Base-by-base conservation (phyloP, 2,329 filamentous ascomycete species). In the Plectosphaerella sp. region DNA sequence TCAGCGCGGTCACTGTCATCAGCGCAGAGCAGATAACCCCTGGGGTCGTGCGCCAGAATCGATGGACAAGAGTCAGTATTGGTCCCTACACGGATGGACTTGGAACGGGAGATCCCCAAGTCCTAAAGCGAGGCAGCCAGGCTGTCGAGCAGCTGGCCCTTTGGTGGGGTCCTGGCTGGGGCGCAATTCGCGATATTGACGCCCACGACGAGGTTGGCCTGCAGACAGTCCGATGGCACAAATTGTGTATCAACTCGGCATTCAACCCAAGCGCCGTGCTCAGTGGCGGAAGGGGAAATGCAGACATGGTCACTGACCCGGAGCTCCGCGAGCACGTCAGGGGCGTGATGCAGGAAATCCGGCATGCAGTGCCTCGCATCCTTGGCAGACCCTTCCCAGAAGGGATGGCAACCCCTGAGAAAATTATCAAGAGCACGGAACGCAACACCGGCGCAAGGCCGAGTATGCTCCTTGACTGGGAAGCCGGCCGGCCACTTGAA, bases 211-310 rank as follows among this genome's bases (percentile, higher is more conserved):
- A 88, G 65, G 71, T 83, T 33, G 85, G 83, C 54, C 72, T 90
- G 45, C 87, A 90, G 67, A 78, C 83, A 42, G 80, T 89, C 16
- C 76, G 87, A 22, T 90, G 87, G 87, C 86, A 89, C 67, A 90
- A 90, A 67, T 80, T 89, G 56, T 86, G 84, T 60, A 89, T 90
- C 72, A 90, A 90, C 66, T 84, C 86, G 0, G 82, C 84, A 49
- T 87, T 89, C 78, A 90, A 90, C 68, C 86, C 87, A 0, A 85
- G 82, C 1, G 83, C 86, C 2, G 85, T 89, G 8, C 75, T 90
- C 0, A 81, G 79, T 1, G 83, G 84, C 12, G 84, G 85, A 1
- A 72, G 77, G 2, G 78, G 82, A 50, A 89, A 89, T 62, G 78
- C 82, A 45, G 78, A 80, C 55, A 88, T 90, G 82, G 75, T 82